phyloP scores from a whole-genome alignment of 2,329 filamentous ascomycete genomes.

The Verticillium nonalfalfae region DNA sequence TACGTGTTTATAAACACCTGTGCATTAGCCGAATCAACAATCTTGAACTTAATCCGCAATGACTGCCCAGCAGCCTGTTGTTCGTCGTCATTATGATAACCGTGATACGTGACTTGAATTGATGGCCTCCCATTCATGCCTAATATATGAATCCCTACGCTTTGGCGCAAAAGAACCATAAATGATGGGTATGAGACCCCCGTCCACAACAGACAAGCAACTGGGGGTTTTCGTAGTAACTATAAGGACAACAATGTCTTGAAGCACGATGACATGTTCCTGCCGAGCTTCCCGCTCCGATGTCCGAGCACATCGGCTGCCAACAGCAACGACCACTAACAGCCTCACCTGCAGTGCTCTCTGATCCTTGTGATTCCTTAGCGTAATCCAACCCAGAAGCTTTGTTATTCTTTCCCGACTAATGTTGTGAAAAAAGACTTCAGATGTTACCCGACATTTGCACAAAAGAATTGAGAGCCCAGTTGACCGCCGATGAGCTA shows the following conservation, averaged over 20 bases:
- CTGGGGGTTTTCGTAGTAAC: no score
- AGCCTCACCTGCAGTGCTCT: background rate
- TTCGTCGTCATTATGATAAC: no score
- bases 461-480: background rate
- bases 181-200: no score
- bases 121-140: no score
- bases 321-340: background rate
- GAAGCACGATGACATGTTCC: background rate
- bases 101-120: background rate
- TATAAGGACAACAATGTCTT: background rate
- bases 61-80: background rate
- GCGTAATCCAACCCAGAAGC: no score
- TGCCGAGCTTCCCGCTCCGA: background rate
- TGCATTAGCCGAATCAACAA: slow-evolving; percentile 52
- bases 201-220: no score
- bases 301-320: background rate
- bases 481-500: background rate
- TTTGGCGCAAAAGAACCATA: no score
- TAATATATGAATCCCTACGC: no score
- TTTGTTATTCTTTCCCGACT: no score
- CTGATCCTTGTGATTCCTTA: background rate
- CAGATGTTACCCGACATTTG: background rate
- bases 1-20: slow-evolving; percentile 52
- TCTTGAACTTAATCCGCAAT: background rate
- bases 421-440: no score